Conservation (phyloP, 495 filamentous ascomycete species). For the Glutinoglossum americanum region DNA sequence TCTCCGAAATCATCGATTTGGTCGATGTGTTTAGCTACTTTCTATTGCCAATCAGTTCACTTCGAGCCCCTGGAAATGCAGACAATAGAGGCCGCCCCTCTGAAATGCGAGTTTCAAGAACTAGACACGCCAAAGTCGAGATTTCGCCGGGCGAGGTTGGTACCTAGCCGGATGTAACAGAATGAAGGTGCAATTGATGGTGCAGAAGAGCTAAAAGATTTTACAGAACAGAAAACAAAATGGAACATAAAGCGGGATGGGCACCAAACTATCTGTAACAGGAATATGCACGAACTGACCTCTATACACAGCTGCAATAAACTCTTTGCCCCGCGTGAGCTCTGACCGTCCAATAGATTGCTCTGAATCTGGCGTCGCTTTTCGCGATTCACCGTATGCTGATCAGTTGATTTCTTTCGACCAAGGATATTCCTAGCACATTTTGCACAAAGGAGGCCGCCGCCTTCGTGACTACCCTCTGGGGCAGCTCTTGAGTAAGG, state of each 20-base stretch:
- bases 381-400: constrained; percentile 32
- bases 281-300: constrained; percentile 13
- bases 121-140: no score
- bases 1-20: constrained; percentile 72
- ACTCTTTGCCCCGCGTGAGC: constrained; percentile 43
- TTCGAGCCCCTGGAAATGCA: no score
- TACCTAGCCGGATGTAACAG: no score
- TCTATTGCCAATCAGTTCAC: constrained; percentile 18
- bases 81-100: no score
- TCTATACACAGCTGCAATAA: constrained; percentile 63
- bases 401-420: constrained; percentile 23
- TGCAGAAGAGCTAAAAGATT: background rate
- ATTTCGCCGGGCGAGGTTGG: no score
- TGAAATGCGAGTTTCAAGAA: no score
- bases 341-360: constrained; percentile 54
- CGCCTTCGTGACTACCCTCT: constrained; percentile 19
- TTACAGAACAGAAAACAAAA: background rate
- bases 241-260: background rate
- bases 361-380: constrained; percentile 52
- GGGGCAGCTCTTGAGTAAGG: constrained; percentile 69
- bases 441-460: constrained; percentile 62
- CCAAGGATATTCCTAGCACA: constrained; percentile 37
- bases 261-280: background rate
- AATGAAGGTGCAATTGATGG: background rate
- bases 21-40: constrained; percentile 59